Conservation (phyloP, 345 rosid species). For the Ceriops zippeliana region DNA sequence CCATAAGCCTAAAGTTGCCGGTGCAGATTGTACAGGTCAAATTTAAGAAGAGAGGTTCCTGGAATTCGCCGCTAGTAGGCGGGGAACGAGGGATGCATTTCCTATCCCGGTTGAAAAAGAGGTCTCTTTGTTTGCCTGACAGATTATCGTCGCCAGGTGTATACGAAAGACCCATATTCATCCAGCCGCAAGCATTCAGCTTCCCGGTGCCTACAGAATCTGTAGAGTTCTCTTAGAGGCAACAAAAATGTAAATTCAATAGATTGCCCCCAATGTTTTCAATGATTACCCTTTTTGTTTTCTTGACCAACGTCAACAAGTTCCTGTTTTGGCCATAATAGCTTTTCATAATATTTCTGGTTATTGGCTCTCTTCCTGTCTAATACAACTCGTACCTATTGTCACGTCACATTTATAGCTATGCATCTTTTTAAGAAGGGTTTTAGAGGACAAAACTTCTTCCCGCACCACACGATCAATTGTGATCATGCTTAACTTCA, state of each 20-base stretch:
- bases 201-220: slow-evolving; percentile 10
- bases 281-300: too few relatives aligned
- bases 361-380: too few relatives aligned
- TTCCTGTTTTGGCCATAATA: too few relatives aligned
- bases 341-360: too few relatives aligned
- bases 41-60: slow-evolving; percentile 8
- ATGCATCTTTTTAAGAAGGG: too few relatives aligned
- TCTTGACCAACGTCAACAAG: too few relatives aligned
- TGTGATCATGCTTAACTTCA: too few relatives aligned
- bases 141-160: background rate
- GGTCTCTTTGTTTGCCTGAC: background rate
- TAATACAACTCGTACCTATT: too few relatives aligned
- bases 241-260: slow-evolving; percentile 30
- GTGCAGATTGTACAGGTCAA: slow-evolving; percentile 26
- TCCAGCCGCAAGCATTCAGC: slow-evolving; percentile 10
- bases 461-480: too few relatives aligned
- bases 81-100: background rate
- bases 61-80: background rate
- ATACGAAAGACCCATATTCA: background rate
- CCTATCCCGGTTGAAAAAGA: background rate
- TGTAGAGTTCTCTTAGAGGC: slow-evolving; percentile 24
- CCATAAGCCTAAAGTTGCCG: background rate
- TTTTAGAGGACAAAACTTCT: too few relatives aligned
- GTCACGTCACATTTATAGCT: too few relatives aligned
- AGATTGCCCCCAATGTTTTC: slow-evolving; percentile 1